Evolutionary conservation across 805 yeast genomes (phyloP).

Genomic region (Hanseniaspora taiwanica): DNA sequence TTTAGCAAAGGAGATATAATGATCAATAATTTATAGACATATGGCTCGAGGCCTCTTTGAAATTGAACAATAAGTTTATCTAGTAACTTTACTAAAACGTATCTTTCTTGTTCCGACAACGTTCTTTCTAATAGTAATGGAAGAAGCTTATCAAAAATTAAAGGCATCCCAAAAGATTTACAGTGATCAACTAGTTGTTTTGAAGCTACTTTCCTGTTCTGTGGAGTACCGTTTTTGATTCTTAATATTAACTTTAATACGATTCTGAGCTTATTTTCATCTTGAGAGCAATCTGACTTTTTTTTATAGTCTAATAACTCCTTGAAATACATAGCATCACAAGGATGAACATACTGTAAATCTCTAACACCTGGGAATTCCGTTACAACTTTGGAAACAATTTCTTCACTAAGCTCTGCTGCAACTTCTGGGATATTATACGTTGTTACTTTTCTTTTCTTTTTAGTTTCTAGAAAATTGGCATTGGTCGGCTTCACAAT

Average conservation of each 20-base stretch:
- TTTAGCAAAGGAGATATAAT: slow-evolving; percentile 70
- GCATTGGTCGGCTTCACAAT: no score
- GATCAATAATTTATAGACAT: slow-evolving; percentile 53
- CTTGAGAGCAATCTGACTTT: slow-evolving; percentile 26
- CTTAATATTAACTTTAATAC: slow-evolving; percentile 52
- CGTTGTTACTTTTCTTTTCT: no score
- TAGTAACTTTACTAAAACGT: slow-evolving; percentile 61
- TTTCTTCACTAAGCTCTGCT: slow-evolving; percentile 10
- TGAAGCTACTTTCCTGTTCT: slow-evolving; percentile 53
- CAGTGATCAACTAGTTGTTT: slow-evolving; percentile 55
- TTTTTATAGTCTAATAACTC: slow-evolving; percentile 31
- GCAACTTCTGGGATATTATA: not conserved
- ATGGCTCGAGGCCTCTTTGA: slow-evolving; percentile 56
- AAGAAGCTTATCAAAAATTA: slow-evolving; percentile 55
- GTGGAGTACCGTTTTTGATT: slow-evolving; percentile 68
- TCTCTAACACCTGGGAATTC: slow-evolving; percentile 56
- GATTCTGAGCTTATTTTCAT: slow-evolving; percentile 45
- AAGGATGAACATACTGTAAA: slow-evolving; percentile 53
- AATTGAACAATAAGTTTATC: slow-evolving; percentile 56
- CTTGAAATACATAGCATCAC: slow-evolving; percentile 62
- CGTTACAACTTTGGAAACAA: slow-evolving; percentile 27
- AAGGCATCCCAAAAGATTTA: slow-evolving; percentile 50
- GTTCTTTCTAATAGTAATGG: slow-evolving; percentile 63
- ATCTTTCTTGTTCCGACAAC: slow-evolving; percentile 73
- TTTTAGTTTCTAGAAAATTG: no score